phyloP scores from a whole-genome alignment of 2,329 filamentous ascomycete species.

The Colletotrichum eleusines region DNA sequence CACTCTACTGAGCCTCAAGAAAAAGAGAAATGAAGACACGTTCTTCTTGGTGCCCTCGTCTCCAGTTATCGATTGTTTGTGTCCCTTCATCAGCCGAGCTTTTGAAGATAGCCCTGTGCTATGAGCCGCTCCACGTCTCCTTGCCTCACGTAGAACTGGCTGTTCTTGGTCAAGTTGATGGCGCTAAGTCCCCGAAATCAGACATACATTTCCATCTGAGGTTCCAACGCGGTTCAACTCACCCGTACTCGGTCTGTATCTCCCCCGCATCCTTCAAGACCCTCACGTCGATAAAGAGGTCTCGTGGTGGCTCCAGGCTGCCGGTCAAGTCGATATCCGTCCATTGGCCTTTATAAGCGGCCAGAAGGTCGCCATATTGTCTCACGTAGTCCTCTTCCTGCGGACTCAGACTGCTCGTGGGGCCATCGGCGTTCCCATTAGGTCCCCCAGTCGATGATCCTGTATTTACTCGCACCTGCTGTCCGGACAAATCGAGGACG shows the following conservation, averaged over 20 bases:
- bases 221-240: conserved; percentile 54
- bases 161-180: conserved; percentile 97
- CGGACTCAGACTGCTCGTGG: conserved; percentile 85
- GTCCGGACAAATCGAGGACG: conserved; percentile 76
- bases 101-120: conserved; percentile 93
- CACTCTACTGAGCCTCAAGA: conserved; percentile 17
- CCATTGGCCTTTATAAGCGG: conserved; percentile 98
- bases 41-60: conserved; percentile 16
- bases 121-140: conserved; percentile 96
- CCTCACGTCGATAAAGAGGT: conserved; percentile 96
- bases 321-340: conserved; percentile 97
- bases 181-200: conserved; percentile 66
- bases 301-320: conserved; percentile 90
- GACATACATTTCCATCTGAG: conserved; percentile 20
- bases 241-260: conserved; percentile 99
- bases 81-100: conserved; percentile 74
- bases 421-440: conserved; percentile 55
- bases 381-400: conserved; percentile 97
- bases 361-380: conserved; percentile 89
- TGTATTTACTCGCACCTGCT: conserved; percentile 61
- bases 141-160: conserved; percentile 96
- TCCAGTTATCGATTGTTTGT: not conserved
- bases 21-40: conserved; percentile 17
- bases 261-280: conserved; percentile 97
- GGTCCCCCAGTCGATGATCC: conserved; percentile 51